Conservation (phyloP, 1,284 basidiomycete genomes). For the Schizophyllum amplum region DNA sequence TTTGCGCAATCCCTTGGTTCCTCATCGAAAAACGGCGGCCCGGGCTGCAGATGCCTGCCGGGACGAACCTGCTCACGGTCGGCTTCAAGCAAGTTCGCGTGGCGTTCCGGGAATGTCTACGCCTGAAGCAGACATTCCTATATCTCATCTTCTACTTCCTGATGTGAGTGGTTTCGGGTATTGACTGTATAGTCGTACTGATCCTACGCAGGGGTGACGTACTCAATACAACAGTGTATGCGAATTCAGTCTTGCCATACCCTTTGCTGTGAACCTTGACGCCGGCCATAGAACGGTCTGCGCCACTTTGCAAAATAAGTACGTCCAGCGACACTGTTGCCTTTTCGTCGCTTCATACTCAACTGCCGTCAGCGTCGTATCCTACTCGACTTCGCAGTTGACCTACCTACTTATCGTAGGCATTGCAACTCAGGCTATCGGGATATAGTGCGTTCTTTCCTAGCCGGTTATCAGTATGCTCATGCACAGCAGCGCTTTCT, state of each 20-base stretch:
- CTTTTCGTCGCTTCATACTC: slow-evolving; percentile 3
- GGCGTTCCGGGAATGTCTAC: slow-evolving; percentile 58
- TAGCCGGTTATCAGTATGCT: not conserved
- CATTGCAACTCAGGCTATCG: slow-evolving; percentile 64
- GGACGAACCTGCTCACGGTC: slow-evolving; percentile 57
- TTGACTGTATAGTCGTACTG: not conserved
- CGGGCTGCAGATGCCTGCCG: slow-evolving; percentile 55
- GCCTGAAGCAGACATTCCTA: slow-evolving; percentile 68
- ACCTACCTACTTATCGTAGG: slow-evolving; percentile 72
- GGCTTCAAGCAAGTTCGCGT: slow-evolving; percentile 66
- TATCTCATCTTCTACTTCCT: slow-evolving; percentile 74
- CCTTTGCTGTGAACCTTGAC: not conserved
- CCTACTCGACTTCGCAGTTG: slow-evolving; percentile 59
- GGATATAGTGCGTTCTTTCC: slow-evolving; percentile 53
- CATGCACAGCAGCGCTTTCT: slow-evolving; percentile 48
- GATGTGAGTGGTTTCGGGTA: slow-evolving; percentile 37
- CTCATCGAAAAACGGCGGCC: slow-evolving; percentile 61
- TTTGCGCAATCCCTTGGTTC: slow-evolving; percentile 76
- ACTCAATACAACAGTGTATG: slow-evolving; percentile 67
- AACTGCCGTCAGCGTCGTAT: slow-evolving; percentile 36
- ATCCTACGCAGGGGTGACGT: slow-evolving; percentile 56
- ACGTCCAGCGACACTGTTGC: slow-evolving; percentile 3
- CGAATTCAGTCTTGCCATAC: slow-evolving; percentile 1
- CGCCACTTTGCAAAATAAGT: slow-evolving; percentile 72
- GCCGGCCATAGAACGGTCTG: slow-evolving; percentile 57